Base-by-base conservation (phyloP, 768 basidiomycete genomes). In the Coprinopsis strossmayeri region DNA sequence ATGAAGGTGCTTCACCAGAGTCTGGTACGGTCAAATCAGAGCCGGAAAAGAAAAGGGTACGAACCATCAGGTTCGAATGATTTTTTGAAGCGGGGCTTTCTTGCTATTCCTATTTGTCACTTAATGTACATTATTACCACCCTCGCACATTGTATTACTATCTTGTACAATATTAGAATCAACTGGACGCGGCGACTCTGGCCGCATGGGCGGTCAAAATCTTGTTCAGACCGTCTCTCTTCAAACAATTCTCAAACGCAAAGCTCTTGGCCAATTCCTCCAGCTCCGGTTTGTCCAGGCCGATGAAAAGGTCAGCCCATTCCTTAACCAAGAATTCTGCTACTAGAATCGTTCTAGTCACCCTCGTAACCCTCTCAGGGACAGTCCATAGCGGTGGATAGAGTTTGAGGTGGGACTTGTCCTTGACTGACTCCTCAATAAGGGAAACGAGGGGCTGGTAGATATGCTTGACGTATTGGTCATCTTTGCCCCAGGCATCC, bases 401-500 rank as follows among this genome's bases (percentile, higher is more conserved):
- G 4, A 85, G 71, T 17, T 66, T 64, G 53, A 73, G 76, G 59
- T 77, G 49, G 21, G 53, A 69, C 53, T 73, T 62, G 34, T 61
- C 63, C 1, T 72, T 70, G 24, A 84, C 71, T 50, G 78, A 76
- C 23, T 73, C 58, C 49, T 73, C 62, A 61, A 89, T 69, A 49
- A 78, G 82, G 40, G 85, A 67, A 45, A 79, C 61, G 55, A 90
- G 65, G 7, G 87, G 85, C 51, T 79, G 61, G 64, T 87, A 90
- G 46, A 84, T 64, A 48, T 76, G 63, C 34, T 70, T 69, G 40
- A 91, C 80, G 30, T 64, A 59, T 27, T 64, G 65, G 54, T 78
- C 78, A 61, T 89, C 84, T 12, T 83, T 77, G 5, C 87, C 87
- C 87, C 87, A 89, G 1, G 81, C 77, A 59, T 91, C 89, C 23